A percentile compares a stretch with the other conserved stretches of the same genome.
These are phyloP conservation scores for Bolboschoenoplectus hybrid DNA, from an alignment of 202 grass and related monocot genomes.

Conservation along the genomic window DNA sequence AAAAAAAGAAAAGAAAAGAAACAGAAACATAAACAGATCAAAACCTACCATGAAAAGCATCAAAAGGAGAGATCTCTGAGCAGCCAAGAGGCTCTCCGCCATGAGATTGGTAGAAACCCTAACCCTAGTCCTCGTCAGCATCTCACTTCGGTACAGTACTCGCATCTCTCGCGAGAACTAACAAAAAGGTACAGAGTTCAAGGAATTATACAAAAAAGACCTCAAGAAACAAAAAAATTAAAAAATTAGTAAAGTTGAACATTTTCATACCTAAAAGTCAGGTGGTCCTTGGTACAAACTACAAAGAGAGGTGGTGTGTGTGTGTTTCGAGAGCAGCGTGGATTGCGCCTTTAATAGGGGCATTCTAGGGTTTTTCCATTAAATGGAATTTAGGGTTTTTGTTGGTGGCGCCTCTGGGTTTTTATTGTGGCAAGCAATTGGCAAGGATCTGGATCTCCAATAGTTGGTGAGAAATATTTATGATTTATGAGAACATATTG, in stretches of 20 bases:
- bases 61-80: conserved; percentile 11
- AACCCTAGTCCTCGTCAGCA: conserved; percentile 13
- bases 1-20: background rate
- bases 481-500: no score
- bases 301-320: background rate
- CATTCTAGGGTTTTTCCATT: background rate
- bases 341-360: conserved; percentile 26
- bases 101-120: background rate
- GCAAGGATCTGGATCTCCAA: background rate
- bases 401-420: background rate
- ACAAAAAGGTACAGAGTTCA: no score
- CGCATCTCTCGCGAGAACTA: background rate
- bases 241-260: no score
- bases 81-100: conserved; percentile 18
- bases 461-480: background rate
- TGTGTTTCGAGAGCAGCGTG: background rate
- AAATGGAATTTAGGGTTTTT: background rate
- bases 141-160: conserved; percentile 18
- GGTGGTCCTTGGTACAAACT: background rate
- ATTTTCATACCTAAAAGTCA: background rate
- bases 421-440: background rate
- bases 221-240: background rate
- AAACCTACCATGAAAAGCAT: background rate
- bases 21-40: background rate
- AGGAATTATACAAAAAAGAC: background rate